phyloP scores from a whole-genome alignment of 306 rosid genomes.

The Macrotyloma uniflorum region DNA sequence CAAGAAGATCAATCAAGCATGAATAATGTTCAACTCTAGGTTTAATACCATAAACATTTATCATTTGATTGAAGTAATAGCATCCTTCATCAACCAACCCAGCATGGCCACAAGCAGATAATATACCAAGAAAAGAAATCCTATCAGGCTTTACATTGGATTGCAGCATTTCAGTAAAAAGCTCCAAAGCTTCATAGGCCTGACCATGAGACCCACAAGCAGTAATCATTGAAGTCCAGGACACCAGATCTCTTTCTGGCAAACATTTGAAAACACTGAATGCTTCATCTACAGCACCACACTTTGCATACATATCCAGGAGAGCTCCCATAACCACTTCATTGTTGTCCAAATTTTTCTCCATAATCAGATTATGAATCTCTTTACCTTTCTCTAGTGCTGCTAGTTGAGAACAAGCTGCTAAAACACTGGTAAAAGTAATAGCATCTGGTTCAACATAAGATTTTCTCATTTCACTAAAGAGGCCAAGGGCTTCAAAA shows the following conservation, averaged over 20 bases:
- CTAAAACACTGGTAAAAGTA: conserved; percentile 65
- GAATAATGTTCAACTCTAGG: conserved; percentile 78
- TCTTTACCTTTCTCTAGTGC: conserved; percentile 81
- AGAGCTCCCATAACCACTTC: conserved; percentile 82
- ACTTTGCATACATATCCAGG: conserved; percentile 88
- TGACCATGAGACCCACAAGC: conserved; percentile 85
- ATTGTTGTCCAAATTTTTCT: conserved; percentile 52
- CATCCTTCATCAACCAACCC: conserved; percentile 77
- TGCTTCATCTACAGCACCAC: conserved; percentile 80
- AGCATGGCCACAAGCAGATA: conserved; percentile 83
- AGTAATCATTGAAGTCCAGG: conserved; percentile 85
- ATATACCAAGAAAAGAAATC: conserved; percentile 69
- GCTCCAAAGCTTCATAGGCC: conserved; percentile 67
- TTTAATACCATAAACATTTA: conserved; percentile 52
- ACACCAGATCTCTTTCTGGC: conserved; percentile 71
- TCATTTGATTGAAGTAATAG: conserved; percentile 65
- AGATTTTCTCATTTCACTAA: conserved; percentile 56
- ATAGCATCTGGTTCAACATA: conserved; percentile 67
- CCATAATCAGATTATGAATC: conserved; percentile 58
- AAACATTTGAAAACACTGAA: conserved; percentile 59
- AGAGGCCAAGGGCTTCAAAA: conserved; percentile 63
- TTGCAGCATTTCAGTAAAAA: conserved; percentile 64
- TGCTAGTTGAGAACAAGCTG: conserved; percentile 80
- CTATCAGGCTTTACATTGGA: conserved; percentile 60
- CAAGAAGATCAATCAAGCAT: conserved; percentile 83